A percentile compares a stretch with the other conserved stretches of the same genome.
These are phyloP conservation scores for Chalciporus sphaerocephalus DNA, from an alignment of 768 basidiomycete species.

Conservation along the genomic window DNA sequence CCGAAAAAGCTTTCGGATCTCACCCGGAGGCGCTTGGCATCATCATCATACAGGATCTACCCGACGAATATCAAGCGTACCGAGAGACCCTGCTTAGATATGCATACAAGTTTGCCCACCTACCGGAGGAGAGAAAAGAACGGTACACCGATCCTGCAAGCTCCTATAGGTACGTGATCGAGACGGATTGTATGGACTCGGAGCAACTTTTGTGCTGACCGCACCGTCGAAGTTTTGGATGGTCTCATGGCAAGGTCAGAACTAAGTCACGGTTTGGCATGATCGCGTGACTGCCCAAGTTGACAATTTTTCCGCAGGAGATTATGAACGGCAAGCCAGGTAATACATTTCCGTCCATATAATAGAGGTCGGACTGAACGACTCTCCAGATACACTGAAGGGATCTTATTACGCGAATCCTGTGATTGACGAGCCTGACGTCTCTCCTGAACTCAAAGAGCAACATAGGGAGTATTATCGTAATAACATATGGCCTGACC, in stretches of 20 bases:
- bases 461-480: conserved; percentile 83
- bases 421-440: conserved; percentile 58
- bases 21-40: conserved; percentile 73
- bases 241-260: conserved; percentile 88
- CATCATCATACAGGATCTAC: conserved; percentile 78
- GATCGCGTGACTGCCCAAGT: background rate
- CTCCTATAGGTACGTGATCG: conserved; percentile 61
- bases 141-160: conserved; percentile 68
- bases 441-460: conserved; percentile 48
- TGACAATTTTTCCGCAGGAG: conserved; percentile 47
- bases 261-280: conserved; percentile 5
- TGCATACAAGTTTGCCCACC: conserved; percentile 68
- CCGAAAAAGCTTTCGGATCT: conserved; percentile 82
- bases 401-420: conserved; percentile 92
- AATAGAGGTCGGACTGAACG: conserved; percentile 1
- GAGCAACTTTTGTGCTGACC: background rate
- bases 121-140: conserved; percentile 65
- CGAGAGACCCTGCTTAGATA: conserved; percentile 72
- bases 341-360: conserved; percentile 17
- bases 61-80: conserved; percentile 53
- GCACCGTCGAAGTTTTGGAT: conserved; percentile 67
- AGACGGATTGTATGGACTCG: background rate
- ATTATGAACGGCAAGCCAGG: conserved; percentile 94
- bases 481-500: conserved; percentile 77
- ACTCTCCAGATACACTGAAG: conserved; percentile 69